Percentiles rank a stretch among this genome's conserved stretches.
These are phyloP conservation scores for Gliomastix tumulicola DNA, from an alignment of 2,329 filamentous ascomycete species.

Conservation along the genomic window DNA sequence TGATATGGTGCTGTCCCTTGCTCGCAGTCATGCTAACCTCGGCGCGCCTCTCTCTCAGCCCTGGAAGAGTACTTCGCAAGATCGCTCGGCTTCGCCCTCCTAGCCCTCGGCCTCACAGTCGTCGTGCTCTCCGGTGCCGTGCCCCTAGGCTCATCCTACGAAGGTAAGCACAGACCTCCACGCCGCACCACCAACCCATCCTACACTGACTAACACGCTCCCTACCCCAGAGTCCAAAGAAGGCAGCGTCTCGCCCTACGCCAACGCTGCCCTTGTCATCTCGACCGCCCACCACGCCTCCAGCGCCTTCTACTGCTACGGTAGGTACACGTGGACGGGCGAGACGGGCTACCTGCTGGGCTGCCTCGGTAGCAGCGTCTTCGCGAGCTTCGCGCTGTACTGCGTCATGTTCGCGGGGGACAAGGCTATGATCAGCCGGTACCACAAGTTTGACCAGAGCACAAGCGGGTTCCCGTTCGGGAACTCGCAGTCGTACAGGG, in stretches of 20 bases:
- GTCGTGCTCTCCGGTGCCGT: conserved; percentile 65
- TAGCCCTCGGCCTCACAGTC: conserved; percentile 56
- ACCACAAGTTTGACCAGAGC: conserved; percentile 28
- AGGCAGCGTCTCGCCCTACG: conserved; percentile 53
- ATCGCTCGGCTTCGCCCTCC: conserved; percentile 59
- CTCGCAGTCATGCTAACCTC: no score
- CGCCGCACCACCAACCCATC: no score
- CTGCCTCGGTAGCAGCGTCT: conserved; percentile 43
- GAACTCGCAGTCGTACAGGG: conserved; percentile 25
- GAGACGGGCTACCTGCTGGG: conserved; percentile 55
- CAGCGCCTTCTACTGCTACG: conserved; percentile 61
- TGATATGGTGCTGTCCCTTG: neutral
- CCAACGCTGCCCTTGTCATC: conserved; percentile 57
- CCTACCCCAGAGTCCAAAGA: conserved; percentile 19
- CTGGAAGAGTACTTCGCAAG: conserved; percentile 57
- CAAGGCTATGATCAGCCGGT: conserved; percentile 25
- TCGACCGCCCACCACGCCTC: conserved; percentile 60
- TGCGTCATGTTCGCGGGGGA: conserved; percentile 29
- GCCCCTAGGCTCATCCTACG: conserved; percentile 49
- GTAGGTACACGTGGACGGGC: conserved; percentile 50
- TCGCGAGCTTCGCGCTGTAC: conserved; percentile 47
- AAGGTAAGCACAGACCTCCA: conserved; percentile 23
- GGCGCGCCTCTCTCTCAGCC: no score
- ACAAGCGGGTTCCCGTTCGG: conserved; percentile 31
- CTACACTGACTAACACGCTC: neutral